Evolutionary conservation across 2,329 filamentous ascomycete genomes (phyloP), one percentile per base, ranked within the genome.

Genomic region (Fusarium sterilihyphosum): DNA sequence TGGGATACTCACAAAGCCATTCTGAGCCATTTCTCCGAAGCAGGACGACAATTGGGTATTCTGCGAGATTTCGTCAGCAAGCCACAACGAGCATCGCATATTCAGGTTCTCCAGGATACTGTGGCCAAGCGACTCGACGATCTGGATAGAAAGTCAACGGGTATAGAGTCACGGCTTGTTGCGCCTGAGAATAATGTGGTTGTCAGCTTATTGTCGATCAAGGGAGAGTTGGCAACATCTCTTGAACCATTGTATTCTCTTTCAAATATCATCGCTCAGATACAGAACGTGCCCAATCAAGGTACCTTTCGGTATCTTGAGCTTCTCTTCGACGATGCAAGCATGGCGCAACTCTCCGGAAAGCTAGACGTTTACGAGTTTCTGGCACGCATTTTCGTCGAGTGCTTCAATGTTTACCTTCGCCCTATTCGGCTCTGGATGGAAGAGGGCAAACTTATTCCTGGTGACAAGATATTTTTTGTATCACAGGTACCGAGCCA

Each of bases 371-470:
- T 89, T 2, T 96, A 94, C 78, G 82, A 85, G 44, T 91, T 89
- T 44, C 85, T 96, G 10, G 90, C 90, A 4, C 84, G 85, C 1
- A 86, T 96, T 8, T 96, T 98, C 79, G 91, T 96, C 63, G 88
- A 92, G 52, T 97, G 94, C 79, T 92, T 98, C 67, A 89, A 91
- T 65, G 91, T 94, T 4, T 98, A 98, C 80, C 86, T 97, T 43
- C 91, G 91, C 44, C 94, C 95, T 0, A 92, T 98, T 50, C 88
- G 92, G 41, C 84, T 87, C 22, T 98, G 96, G 96, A 96, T 98
- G 91, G 91, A 94, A 77, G 88, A 90, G 43, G 96, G 96, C 2
- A 89, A 91, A 61, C 83, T 98, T 8, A 85, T 89, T 5, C 83
- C 88, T 2, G 87, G 87, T 4, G 91, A 95, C 73, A 90, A 90